Conservation (phyloP, 495 filamentous ascomycete species). For the Lophiostoma macrostomum region DNA sequence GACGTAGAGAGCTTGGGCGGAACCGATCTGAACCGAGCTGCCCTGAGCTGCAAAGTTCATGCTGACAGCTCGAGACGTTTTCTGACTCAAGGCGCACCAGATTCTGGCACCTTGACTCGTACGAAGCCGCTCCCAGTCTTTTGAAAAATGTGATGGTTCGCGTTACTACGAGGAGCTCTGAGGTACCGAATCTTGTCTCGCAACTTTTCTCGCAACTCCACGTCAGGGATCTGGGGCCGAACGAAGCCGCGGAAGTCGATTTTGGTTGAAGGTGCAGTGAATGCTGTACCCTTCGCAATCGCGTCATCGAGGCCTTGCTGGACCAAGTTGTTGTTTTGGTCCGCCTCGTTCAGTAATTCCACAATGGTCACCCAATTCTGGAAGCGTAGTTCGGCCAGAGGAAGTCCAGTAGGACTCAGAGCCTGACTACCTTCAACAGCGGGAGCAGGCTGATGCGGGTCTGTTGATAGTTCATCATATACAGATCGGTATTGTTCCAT, state of each 20-base stretch:
- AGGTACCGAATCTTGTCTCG: background rate
- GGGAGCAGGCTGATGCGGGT: conserved; percentile 30
- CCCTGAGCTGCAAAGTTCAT: too few relatives aligned
- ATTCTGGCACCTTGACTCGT: too few relatives aligned
- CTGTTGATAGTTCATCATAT: conserved; percentile 40
- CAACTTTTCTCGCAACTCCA: background rate
- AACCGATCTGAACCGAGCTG: too few relatives aligned
- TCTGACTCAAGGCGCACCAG: too few relatives aligned
- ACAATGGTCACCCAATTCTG: conserved; percentile 31
- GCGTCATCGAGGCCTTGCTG: conserved; percentile 15
- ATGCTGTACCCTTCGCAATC: conserved; percentile 1
- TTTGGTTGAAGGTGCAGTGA: too few relatives aligned
- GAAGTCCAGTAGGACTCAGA: conserved; percentile 23
- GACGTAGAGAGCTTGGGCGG: too few relatives aligned
- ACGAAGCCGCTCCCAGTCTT: too few relatives aligned
- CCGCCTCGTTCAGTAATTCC: conserved; percentile 27
- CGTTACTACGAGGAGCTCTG: background rate
- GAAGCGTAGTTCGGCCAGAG: conserved; percentile 32
- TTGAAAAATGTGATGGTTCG: too few relatives aligned
- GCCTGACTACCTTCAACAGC: background rate
- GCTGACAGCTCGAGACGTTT: too few relatives aligned
- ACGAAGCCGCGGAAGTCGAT: too few relatives aligned
- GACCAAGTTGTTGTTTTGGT: conserved; percentile 6
- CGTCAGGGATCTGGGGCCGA: too few relatives aligned
- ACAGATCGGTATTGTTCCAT: conserved; percentile 22